Conservation (phyloP, 1,139 yeast genomes). For the Suhomyces maxii region DNA sequence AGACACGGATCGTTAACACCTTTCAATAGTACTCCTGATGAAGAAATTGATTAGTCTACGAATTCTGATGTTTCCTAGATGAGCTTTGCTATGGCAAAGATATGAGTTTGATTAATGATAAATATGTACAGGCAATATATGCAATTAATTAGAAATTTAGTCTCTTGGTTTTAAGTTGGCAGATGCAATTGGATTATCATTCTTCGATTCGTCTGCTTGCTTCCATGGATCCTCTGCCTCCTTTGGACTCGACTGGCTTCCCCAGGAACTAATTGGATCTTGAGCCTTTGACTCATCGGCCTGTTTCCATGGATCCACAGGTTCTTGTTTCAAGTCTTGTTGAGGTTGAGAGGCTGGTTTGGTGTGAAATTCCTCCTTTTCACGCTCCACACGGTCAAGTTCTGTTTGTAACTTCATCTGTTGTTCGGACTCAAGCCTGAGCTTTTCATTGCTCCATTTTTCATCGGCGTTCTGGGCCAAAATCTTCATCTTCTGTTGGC, state of each 20-base stretch:
- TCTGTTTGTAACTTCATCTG: slow-evolving; percentile 33
- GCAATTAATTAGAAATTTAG: slow-evolving; percentile 7
- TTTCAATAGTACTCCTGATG: not conserved
- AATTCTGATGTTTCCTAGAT: no score
- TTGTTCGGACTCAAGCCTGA: slow-evolving; percentile 35
- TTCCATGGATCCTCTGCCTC: slow-evolving; percentile 35
- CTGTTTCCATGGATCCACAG: not conserved
- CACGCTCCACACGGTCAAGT: slow-evolving; percentile 31
- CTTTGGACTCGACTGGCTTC: not conserved
- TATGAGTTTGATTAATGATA: no score
- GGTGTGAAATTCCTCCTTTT: slow-evolving; percentile 17
- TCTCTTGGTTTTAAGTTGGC: slow-evolving; percentile 36
- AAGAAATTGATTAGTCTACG: not conserved
- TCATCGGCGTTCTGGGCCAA: slow-evolving; percentile 62
- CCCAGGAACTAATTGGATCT: not conserved
- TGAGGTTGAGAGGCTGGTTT: not conserved
- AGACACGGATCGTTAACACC: not conserved
- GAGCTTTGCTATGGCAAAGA: no score
- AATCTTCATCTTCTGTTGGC: slow-evolving; percentile 56
- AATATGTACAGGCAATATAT: not conserved
- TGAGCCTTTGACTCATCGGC: not conserved
- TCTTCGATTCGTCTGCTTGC: slow-evolving; percentile 32
- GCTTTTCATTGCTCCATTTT: slow-evolving; percentile 51
- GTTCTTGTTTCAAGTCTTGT: not conserved
- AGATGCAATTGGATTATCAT: slow-evolving; percentile 35